These are phyloP conservation scores for Plasmodium knowlesi DNA, from an alignment of 169 alveolate species.

Conservation along the genomic window DNA sequence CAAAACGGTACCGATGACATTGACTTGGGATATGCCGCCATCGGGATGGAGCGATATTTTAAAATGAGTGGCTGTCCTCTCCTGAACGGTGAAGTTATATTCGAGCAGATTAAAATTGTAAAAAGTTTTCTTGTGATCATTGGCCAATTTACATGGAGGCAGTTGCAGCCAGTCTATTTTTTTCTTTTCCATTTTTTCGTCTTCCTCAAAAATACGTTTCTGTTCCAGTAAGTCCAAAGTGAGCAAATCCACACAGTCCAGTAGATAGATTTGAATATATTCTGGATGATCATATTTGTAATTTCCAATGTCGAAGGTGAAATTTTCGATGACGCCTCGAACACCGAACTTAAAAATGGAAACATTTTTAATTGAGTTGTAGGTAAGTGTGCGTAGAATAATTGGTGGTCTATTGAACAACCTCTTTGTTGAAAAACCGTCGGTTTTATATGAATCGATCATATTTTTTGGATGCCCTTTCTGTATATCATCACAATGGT, in stretches of 20 bases:
- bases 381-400: conserved; percentile 45
- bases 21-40: conserved; percentile 66
- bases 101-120: conserved; percentile 57
- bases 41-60: conserved; percentile 67
- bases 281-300: conserved; percentile 69
- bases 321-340: conserved; percentile 65
- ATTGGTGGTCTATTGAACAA: conserved; percentile 66
- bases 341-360: conserved; percentile 72
- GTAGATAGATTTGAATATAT: conserved; percentile 30
- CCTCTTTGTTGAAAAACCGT: conserved; percentile 63
- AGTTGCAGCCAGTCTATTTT: conserved; percentile 57
- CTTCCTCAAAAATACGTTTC: conserved; percentile 65
- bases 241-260: conserved; percentile 63
- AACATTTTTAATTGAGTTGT: conserved; percentile 39
- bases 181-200: conserved; percentile 51
- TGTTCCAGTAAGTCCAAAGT: conserved; percentile 68
- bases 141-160: conserved; percentile 51
- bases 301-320: conserved; percentile 59
- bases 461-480: conserved; percentile 70
- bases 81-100: conserved; percentile 37
- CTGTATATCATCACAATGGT: conserved; percentile 54
- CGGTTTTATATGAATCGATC: conserved; percentile 45
- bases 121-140: conserved; percentile 40
- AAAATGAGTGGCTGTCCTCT: conserved; percentile 63
- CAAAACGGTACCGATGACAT: conserved; percentile 54